Percentiles rank a stretch among this genome's conserved stretches.
These are phyloP conservation scores for Penicillium sp. DNA, from an alignment of 2,329 filamentous ascomycete species.

Conservation along the genomic window DNA sequence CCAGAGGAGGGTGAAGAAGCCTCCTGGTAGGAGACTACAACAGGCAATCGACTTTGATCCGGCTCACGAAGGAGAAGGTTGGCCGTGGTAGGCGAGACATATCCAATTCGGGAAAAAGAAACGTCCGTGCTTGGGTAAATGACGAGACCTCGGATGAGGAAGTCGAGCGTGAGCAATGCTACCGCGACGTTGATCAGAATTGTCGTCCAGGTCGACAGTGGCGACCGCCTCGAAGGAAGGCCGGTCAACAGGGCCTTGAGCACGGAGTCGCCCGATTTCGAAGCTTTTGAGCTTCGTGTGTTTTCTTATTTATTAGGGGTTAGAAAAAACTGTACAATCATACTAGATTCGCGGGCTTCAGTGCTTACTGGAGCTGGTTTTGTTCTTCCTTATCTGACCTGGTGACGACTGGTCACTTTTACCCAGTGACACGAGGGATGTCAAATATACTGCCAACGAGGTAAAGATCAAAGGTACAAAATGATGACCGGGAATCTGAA, in stretches of 20 bases:
- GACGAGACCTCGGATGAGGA: slow-evolving; percentile 71
- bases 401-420: slow-evolving; percentile 3
- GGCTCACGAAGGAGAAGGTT: slow-evolving; percentile 85
- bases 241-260: slow-evolving; percentile 73
- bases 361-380: slow-evolving; percentile 12
- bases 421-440: slow-evolving; percentile 35
- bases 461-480: slow-evolving; percentile 43
- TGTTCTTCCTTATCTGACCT: slow-evolving; percentile 7
- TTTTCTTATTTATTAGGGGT: background rate
- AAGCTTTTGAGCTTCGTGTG: background rate
- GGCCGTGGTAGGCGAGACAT: slow-evolving; percentile 77
- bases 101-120: slow-evolving; percentile 83
- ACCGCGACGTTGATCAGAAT: slow-evolving; percentile 72
- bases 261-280: slow-evolving; percentile 31
- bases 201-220: slow-evolving; percentile 65
- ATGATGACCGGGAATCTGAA: slow-evolving; percentile 42
- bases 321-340: background rate
- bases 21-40: slow-evolving; percentile 66
- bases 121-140: slow-evolving; percentile 72
- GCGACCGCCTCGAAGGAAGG: slow-evolving; percentile 70
- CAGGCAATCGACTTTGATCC: slow-evolving; percentile 69
- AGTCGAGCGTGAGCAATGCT: slow-evolving; percentile 71
- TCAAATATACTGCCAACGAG: slow-evolving; percentile 48
- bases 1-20: slow-evolving; percentile 31
- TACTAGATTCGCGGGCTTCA: background rate